A percentile compares a stretch with the other conserved stretches of the same genome.
phyloP scores from a whole-genome alignment of 164 flowering plant species.

The Umbellularia californica region DNA sequence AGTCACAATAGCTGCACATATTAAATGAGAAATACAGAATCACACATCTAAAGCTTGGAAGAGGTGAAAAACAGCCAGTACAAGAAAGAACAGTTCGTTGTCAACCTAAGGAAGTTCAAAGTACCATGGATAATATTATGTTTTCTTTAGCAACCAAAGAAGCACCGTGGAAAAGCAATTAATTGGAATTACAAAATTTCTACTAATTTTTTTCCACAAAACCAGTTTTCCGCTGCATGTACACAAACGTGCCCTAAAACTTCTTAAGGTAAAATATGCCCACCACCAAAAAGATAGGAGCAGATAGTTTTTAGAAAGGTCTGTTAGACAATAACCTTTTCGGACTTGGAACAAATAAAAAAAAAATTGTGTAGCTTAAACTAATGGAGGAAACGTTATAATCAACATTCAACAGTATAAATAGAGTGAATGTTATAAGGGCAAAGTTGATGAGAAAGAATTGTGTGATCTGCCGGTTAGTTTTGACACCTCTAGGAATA shows the following conservation, averaged over 20 bases:
- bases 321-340: not conserved
- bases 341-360: not conserved
- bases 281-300: not conserved
- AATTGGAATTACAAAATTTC: no score
- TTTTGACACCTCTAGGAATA: conserved; percentile 62
- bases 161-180: not conserved
- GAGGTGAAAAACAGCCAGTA: not conserved
- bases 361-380: not conserved
- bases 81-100: not conserved
- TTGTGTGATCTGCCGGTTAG: no score
- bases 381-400: not conserved
- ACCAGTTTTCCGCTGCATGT: not conserved
- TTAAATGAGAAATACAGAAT: conserved; percentile 2
- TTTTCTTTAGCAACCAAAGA: not conserved
- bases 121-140: not conserved
- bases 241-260: not conserved
- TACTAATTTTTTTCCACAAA: no score
- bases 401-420: not conserved
- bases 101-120: not conserved
- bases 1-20: conserved; percentile 55
- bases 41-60: not conserved
- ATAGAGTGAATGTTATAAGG: not conserved
- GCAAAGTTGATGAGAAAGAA: not conserved
- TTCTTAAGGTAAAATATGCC: not conserved
- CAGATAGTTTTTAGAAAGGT: not conserved